Evolutionary conservation across 1,139 yeast genomes (phyloP), one percentile per base, ranked within the genome.

Genomic region (Pneumocystis sp.): DNA sequence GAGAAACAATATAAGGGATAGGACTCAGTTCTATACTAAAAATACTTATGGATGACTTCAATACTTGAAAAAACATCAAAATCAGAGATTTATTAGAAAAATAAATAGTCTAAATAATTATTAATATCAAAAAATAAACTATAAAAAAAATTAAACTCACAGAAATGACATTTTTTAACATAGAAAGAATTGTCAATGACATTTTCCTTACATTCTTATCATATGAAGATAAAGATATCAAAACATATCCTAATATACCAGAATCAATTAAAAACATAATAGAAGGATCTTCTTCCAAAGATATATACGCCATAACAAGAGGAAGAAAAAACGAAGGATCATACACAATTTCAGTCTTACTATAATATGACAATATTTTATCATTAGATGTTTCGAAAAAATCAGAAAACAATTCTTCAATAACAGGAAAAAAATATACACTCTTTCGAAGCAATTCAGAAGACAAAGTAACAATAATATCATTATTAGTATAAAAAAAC

Each of bases 251-350:
- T 17, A 59, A 61, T 19, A 64, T 64, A 42, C 62, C 63, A 42
- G 63, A 57, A 34, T 66, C 65, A 25, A 66, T 42, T 40, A 66
- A 50, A 50, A 25, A 50, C n/a, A 21, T 50, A 50, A 50, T 42
- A 39, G 60, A 45, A 42, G 57, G 29, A 42, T 64, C 62, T 42
- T 63, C 59, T 60, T 64, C 63, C 7, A 57, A 57, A 40, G 50
- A n/a, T 57, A 63, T n/a, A 61, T 31, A 66, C 31, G 63, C 63
- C 15, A 64, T 60, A 37, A 70, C 50, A 21, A 65, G 62, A n/a
- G 71, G 68, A 39, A 70, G 56, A 44, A 65, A 50, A 45, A 64
- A 67, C n/a, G 63, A 63, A 6, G 70, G 66, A 42, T 69, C 69
- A 50, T 69, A 69, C 8, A 67, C 61, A 37, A 25, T 40, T 10